A percentile compares a stretch with the other conserved stretches of the same genome.
phyloP scores from a whole-genome alignment of 805 yeast genomes.

The Starmerella etchellsii region DNA sequence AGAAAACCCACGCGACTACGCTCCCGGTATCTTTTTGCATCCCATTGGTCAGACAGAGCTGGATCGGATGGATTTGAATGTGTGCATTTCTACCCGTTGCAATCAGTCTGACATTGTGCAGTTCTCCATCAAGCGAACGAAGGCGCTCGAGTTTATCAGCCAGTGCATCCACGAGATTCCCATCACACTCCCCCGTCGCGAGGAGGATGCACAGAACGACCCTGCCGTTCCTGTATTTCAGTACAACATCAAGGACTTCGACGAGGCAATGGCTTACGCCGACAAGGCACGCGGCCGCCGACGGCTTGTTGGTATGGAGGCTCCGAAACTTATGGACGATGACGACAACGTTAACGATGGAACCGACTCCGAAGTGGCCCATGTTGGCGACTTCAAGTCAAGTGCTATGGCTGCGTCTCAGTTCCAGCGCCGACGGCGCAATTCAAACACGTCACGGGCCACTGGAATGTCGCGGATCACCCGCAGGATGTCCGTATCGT shows the following conservation, averaged over 20 bases:
- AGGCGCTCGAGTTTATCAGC: constrained; percentile 23
- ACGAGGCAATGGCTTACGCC: constrained; percentile 32
- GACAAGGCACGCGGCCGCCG: constrained; percentile 10
- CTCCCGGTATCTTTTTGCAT: constrained; percentile 26
- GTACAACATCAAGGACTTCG: constrained; percentile 45
- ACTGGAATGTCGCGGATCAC: constrained; percentile 6
- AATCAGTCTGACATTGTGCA: constrained; percentile 26
- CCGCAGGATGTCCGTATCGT: constrained; percentile 8
- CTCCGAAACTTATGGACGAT: not conserved
- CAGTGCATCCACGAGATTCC: constrained; percentile 27
- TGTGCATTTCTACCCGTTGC: constrained; percentile 24
- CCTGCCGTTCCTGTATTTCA: constrained; percentile 27
- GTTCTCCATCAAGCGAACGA: constrained; percentile 25
- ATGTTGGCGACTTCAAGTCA: constrained; percentile 3
- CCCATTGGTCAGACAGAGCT: constrained; percentile 27
- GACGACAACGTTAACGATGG: too few species aligned
- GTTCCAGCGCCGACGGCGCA: not conserved
- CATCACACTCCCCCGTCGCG: constrained; percentile 27
- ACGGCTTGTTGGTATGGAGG: constrained; percentile 12
- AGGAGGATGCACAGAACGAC: constrained; percentile 24
- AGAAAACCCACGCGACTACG: constrained; percentile 28
- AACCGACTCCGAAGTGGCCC: not conserved
- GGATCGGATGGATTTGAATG: constrained; percentile 24
- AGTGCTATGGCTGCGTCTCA: not conserved
- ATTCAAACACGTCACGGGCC: constrained; percentile 6